A percentile compares a stretch with the other conserved stretches of the same genome.
Conservation (phyloP, 768 basidiomycete genomes). For the Agaricus blazei region DNA sequence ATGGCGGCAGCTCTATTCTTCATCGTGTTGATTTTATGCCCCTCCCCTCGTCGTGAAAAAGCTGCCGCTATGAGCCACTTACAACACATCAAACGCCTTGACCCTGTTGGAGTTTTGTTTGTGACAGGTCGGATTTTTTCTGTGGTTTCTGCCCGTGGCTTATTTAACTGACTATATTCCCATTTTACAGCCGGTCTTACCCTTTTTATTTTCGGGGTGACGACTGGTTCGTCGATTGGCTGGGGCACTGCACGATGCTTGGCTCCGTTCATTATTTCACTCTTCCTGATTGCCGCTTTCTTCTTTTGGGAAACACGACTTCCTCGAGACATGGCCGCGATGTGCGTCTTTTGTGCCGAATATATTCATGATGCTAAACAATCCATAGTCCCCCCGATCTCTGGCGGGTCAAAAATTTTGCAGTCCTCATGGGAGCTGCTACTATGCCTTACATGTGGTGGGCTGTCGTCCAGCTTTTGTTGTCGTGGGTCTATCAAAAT, state of each 20-base stretch:
- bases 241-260: conserved; percentile 41
- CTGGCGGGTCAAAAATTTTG: conserved; percentile 35
- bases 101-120: not conserved
- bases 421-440: conserved; percentile 28
- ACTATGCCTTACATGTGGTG: conserved; percentile 36
- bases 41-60: conserved; percentile 7
- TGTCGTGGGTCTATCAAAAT: conserved; percentile 29
- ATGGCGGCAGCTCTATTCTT: no score
- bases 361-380: not conserved
- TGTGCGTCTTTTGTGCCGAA: conserved; percentile 20
- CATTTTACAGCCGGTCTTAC: conserved; percentile 21
- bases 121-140: not conserved
- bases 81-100: not conserved
- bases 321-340: conserved; percentile 30
- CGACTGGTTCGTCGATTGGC: conserved; percentile 37
- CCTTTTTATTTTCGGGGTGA: conserved; percentile 33
- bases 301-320: conserved; percentile 42
- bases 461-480: conserved; percentile 26
- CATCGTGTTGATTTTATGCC: conserved; percentile 29
- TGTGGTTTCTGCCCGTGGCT: not conserved
- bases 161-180: not conserved
- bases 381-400: conserved; percentile 17
- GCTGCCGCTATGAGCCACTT: not conserved
- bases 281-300: conserved; percentile 32
- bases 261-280: conserved; percentile 36